phyloP scores from a whole-genome alignment of 371 early-diverging fungal species.

The Coemansia sp. region DNA sequence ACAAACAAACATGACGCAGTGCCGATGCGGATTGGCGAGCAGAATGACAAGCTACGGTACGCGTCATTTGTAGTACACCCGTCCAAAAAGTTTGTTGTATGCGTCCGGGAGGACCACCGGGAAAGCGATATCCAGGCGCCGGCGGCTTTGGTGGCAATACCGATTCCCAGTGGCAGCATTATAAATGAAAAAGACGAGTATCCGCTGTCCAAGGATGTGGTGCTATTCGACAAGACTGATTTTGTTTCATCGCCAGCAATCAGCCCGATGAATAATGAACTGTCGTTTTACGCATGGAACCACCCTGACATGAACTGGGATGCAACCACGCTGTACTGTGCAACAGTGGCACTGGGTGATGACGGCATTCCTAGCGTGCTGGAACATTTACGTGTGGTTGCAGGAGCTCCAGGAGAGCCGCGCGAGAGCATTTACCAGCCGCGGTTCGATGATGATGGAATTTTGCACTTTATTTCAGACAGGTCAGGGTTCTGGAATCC shows the following conservation, averaged over 20 bases:
- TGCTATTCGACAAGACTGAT: slow-evolving; percentile 59
- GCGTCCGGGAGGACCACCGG: slow-evolving; percentile 68
- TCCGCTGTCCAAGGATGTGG: slow-evolving; percentile 41
- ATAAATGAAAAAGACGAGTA: slow-evolving; percentile 13
- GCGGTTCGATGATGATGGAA: slow-evolving; percentile 58
- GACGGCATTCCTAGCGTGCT: slow-evolving; percentile 14
- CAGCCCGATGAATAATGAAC: slow-evolving; percentile 43
- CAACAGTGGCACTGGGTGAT: slow-evolving; percentile 34
- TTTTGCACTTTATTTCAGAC: slow-evolving; percentile 67
- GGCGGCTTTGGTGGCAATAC: slow-evolving; percentile 60
- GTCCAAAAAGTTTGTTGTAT: slow-evolving; percentile 55
- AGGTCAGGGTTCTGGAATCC: slow-evolving; percentile 72
- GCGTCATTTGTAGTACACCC: slow-evolving; percentile 64
- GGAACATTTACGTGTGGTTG: slow-evolving; percentile 40
- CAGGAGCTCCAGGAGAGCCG: slow-evolving; percentile 48
- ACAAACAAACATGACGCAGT: slow-evolving; percentile 19
- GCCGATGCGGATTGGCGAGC: slow-evolving; percentile 55
- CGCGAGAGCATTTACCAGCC: slow-evolving; percentile 67
- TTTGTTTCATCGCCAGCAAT: slow-evolving; percentile 67
- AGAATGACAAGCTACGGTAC: slow-evolving; percentile 56
- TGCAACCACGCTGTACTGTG: slow-evolving; percentile 60
- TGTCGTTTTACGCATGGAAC: slow-evolving; percentile 68
- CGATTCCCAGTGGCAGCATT: slow-evolving; percentile 28
- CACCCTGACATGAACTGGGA: slow-evolving; percentile 83
- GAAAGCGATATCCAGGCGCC: slow-evolving; percentile 60